Conservation (phyloP, 2,329 filamentous ascomycete genomes). For the Plectosphaerella cucumerina region DNA sequence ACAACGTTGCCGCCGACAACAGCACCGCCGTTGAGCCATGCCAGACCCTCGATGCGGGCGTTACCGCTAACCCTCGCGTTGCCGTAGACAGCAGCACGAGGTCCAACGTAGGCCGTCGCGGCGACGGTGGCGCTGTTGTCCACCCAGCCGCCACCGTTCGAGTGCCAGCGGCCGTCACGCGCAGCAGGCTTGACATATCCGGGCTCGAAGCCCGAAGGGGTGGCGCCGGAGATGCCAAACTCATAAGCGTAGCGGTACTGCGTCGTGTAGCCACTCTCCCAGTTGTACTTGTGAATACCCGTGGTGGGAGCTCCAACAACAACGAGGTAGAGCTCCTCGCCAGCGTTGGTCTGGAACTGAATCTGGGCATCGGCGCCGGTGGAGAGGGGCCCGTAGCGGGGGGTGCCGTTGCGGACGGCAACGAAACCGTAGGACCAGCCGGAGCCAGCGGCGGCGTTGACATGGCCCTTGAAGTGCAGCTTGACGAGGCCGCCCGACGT, state of each 20-base stretch:
- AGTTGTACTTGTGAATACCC: not conserved
- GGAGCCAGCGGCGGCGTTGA: not conserved
- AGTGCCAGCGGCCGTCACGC: not conserved
- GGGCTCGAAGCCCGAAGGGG: not conserved
- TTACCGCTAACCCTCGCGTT: not conserved
- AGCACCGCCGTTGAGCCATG: conserved; percentile 1
- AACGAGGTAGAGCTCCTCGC: conserved; percentile 1
- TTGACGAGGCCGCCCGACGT: not conserved
- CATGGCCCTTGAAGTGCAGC: conserved; percentile 3
- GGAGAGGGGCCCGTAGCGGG: not conserved
- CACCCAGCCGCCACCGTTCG: conserved; percentile 2
- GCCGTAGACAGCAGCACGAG: conserved; percentile 1
- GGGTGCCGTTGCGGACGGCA: not conserved
- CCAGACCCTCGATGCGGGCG: conserved; percentile 1
- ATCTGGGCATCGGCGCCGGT: not conserved
- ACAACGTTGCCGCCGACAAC: not conserved
- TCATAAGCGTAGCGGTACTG: conserved; percentile 1
- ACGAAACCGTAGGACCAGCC: conserved; percentile 3
- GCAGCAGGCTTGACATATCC: not conserved
- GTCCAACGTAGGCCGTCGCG: not conserved
- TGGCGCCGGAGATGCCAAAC: conserved; percentile 1
- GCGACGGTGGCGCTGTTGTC: not conserved
- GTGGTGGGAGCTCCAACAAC: not conserved
- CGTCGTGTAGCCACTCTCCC: not conserved
- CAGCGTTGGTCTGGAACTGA: not conserved